These are phyloP conservation scores for Mucor sp. DNA, from an alignment of 371 early-diverging fungal genomes.

Conservation along the genomic window DNA sequence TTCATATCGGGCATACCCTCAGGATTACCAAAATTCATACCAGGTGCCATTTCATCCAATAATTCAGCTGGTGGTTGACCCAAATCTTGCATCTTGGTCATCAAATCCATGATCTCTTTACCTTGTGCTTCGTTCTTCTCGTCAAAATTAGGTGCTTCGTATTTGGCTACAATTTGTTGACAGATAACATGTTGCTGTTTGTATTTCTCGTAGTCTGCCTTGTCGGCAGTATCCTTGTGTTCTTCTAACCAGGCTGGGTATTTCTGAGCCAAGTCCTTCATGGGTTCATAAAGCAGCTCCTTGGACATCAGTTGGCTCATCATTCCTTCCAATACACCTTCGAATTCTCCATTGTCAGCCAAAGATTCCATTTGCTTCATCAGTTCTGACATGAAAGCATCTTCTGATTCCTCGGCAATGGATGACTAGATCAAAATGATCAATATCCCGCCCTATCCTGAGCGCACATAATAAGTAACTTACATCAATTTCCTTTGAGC, in stretches of 20 bases:
- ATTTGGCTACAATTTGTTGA: conserved; percentile 74
- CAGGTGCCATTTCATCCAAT: conserved; percentile 88
- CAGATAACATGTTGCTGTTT: conserved; percentile 74
- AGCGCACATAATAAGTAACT: conserved; percentile 4
- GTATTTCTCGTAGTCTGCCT: conserved; percentile 73
- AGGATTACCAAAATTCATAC: conserved; percentile 72
- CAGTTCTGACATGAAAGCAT: conserved; percentile 84
- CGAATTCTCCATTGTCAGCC: conserved; percentile 80
- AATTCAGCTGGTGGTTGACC: conserved; percentile 93
- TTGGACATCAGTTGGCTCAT: conserved; percentile 91
- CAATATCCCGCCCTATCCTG: background rate
- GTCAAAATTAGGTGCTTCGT: conserved; percentile 67
- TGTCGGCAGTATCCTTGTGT: conserved; percentile 68
- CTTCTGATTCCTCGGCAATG: conserved; percentile 63
- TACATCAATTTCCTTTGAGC: conserved; percentile 82
- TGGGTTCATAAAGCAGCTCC: conserved; percentile 92
- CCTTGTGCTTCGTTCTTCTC: conserved; percentile 66
- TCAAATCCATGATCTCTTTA: conserved; percentile 78
- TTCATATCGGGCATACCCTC: conserved; percentile 77
- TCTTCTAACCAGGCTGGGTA: conserved; percentile 85
- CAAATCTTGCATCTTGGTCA: conserved; percentile 95
- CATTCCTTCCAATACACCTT: conserved; percentile 84
- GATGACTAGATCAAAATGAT: conserved; percentile 47
- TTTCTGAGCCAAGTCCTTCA: conserved; percentile 81
- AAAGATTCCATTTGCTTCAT: conserved; percentile 89